Conservation (phyloP, 495 filamentous ascomycete species). For the Aspergillus affinis region DNA sequence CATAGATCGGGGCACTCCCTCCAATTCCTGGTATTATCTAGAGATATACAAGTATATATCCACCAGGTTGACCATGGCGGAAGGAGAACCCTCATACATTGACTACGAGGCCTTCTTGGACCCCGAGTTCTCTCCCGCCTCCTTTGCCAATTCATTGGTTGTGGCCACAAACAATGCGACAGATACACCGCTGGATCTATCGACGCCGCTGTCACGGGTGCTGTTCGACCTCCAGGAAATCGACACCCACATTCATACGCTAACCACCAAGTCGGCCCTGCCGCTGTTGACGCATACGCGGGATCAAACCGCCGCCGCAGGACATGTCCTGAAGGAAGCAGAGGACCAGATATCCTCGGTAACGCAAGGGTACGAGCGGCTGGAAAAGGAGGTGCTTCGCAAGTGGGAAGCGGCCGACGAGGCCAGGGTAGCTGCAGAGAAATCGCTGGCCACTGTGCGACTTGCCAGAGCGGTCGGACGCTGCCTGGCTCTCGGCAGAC, state of each 20-base stretch:
- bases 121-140: constrained; percentile 72
- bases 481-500: constrained; percentile 74
- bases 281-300: constrained; percentile 80
- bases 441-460: constrained; percentile 76
- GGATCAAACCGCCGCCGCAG: constrained; percentile 65
- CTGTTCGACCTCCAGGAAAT: constrained; percentile 97
- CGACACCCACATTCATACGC: constrained; percentile 87
- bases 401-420: constrained; percentile 80
- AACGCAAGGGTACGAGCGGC: constrained; percentile 77
- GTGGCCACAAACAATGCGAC: constrained; percentile 86
- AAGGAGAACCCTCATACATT: constrained; percentile 75
- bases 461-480: constrained; percentile 73
- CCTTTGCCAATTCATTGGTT: constrained; percentile 87
- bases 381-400: constrained; percentile 78
- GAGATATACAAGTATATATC: not conserved
- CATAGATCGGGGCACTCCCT: not conserved
- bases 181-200: constrained; percentile 87
- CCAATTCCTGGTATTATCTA: not conserved
- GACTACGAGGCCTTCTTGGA: constrained; percentile 93
- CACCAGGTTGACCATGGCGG: constrained; percentile 30
- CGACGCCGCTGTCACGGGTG: constrained; percentile 88
- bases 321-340: constrained; percentile 67
- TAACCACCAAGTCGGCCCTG: constrained; percentile 82
- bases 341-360: constrained; percentile 74
- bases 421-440: constrained; percentile 66